Evolutionary conservation across 345 rosid genomes (phyloP).

Genomic region (Boechera retrofracta): DNA sequence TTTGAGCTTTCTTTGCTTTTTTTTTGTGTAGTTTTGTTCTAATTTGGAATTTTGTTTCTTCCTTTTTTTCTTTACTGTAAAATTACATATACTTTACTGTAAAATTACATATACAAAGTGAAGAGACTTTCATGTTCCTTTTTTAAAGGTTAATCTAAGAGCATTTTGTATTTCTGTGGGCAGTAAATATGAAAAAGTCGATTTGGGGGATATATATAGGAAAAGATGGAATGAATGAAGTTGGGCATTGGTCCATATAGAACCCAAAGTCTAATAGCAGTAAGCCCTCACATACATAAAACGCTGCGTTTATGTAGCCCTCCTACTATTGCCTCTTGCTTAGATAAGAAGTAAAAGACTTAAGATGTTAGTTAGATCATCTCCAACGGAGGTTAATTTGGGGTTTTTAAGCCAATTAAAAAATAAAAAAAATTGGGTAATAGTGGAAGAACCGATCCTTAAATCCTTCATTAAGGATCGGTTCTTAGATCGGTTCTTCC

Average conservation of each 20-base stretch:
- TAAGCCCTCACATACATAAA: too few relatives aligned
- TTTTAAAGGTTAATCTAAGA: background rate
- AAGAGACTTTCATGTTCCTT: background rate
- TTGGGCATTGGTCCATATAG: too few relatives aligned
- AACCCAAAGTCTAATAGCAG: too few relatives aligned
- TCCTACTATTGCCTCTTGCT: constrained; percentile 4
- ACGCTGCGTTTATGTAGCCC: background rate
- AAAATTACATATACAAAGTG: constrained; percentile 7
- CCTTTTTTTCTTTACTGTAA: background rate
- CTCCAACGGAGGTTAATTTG: too few relatives aligned
- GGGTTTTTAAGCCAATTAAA: too few relatives aligned
- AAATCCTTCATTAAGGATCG: too few relatives aligned
- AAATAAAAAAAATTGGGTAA: too few relatives aligned
- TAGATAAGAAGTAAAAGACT: background rate
- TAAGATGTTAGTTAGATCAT: too few relatives aligned
- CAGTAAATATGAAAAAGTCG: background rate
- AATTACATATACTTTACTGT: constrained; percentile 15
- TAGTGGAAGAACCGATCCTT: too few relatives aligned
- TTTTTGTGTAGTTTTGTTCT: background rate
- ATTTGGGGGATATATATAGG: background rate
- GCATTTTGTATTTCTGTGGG: background rate
- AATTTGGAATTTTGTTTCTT: background rate
- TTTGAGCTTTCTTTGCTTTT: constrained; percentile 1
- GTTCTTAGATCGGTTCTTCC: too few relatives aligned
- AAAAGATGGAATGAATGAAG: background rate